A percentile compares a stretch with the other conserved stretches of the same genome.
These are phyloP conservation scores for Glaciozyma martinii DNA, from an alignment of 768 basidiomycete species.

Conservation along the genomic window DNA sequence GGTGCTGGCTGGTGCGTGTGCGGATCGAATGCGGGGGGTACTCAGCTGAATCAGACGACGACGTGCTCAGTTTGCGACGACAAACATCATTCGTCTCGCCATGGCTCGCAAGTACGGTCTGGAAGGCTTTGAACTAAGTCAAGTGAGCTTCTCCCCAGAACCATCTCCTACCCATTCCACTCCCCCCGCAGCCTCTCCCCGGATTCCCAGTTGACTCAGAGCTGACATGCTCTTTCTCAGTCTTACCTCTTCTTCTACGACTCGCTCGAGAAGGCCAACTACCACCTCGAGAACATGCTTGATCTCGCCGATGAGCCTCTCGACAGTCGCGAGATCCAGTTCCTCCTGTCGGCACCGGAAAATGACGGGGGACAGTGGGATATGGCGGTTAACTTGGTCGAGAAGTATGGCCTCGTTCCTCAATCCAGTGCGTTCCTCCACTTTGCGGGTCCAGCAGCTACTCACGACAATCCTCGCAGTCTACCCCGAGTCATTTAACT, in stretches of 20 bases:
- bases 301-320: slow-evolving; percentile 66
- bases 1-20: slow-evolving; percentile 94
- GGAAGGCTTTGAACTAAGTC: slow-evolving; percentile 80
- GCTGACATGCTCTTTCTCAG: not conserved
- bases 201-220: not conserved
- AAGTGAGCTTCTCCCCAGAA: slow-evolving; percentile 43
- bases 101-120: slow-evolving; percentile 54
- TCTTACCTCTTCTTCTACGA: slow-evolving; percentile 89
- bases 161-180: not conserved
- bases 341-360: slow-evolving; percentile 63
- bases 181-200: not conserved
- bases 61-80: slow-evolving; percentile 77
- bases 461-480: no score
- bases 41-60: not conserved
- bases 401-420: slow-evolving; percentile 80
- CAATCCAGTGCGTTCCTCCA: slow-evolving; percentile 42
- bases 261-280: slow-evolving; percentile 51
- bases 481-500: slow-evolving; percentile 59
- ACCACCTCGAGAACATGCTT: slow-evolving; percentile 80
- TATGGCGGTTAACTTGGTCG: slow-evolving; percentile 66
- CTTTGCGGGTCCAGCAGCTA: no score
- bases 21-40: slow-evolving; percentile 52
- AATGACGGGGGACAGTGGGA: slow-evolving; percentile 80
- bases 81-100: slow-evolving; percentile 45
- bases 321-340: slow-evolving; percentile 51